Evolutionary conservation across 1,284 basidiomycete genomes (phyloP), one percentile per base, ranked within the genome.

Genomic region (Moniliophthora roreri): DNA sequence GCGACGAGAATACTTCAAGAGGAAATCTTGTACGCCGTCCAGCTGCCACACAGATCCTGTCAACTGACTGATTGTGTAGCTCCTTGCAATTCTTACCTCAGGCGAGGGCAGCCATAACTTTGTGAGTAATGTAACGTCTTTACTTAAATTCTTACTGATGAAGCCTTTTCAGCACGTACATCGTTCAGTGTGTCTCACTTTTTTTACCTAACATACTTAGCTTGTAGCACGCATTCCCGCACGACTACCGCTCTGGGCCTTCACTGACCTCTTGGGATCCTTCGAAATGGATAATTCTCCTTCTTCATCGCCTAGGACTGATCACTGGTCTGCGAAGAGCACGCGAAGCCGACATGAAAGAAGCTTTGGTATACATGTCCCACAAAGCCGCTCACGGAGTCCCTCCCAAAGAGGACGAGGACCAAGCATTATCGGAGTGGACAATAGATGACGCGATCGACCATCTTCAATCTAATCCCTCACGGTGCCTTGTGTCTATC

Each of bases 61-160:
- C 38, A 28, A 45, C 6, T 37, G 7, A 48, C 13, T 36, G 35
- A 50, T 21, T 21, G 16, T 37, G 20, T 54, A 89, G 86, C 58
- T 89, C 15, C 70, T 91, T 2, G 88, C 88, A 0, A 59, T 91
- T 1, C 69, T 90, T 26, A 91, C 88, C 0, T 80, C 82, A 41
- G 88, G 89, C 23, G 89, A 92, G 72, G 88, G 88, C 15, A 89
- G 87, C 62, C 88, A 91, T 64, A 91, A 90, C 66, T 89, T 81
- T 67, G 86, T 87, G 61, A 64, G 80, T 72, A n/a, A 24, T 18
- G 11, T 37, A 41, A 47, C 23, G 23, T 40, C 42, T 8, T 35
- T 23, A 8, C 37, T 2, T 34, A 15, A 26, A 9, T 9, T 23
- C 16, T 24, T 6, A 36, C 24, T 53, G 41, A 53, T 21, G 13